phyloP scores from a whole-genome alignment of 257 asterid species.

The Nicotiana sylvestris region DNA sequence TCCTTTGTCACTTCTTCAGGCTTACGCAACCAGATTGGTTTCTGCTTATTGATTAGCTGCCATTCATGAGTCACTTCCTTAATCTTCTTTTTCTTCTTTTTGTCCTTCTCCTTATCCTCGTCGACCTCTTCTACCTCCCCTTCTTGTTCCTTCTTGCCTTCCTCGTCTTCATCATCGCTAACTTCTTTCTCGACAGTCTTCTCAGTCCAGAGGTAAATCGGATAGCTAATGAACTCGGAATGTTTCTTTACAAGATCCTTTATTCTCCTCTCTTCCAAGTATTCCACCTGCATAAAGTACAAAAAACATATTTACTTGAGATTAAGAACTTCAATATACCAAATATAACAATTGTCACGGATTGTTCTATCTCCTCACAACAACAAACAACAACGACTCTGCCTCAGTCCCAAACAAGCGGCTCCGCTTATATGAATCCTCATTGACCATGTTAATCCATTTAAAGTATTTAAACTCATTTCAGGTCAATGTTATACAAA shows the following conservation, averaged over 20 bases:
- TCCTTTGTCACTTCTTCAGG: conserved; percentile 5
- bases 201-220: conserved; percentile 18
- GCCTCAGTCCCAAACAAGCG: too few species aligned
- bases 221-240: conserved; percentile 24
- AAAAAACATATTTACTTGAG: background rate
- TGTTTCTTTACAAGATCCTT: conserved; percentile 17
- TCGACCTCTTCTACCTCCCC: conserved; percentile 8
- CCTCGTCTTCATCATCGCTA: conserved; percentile 10
- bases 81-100: conserved; percentile 10
- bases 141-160: conserved; percentile 9
- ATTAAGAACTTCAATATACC: background rate
- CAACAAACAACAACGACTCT: too few species aligned
- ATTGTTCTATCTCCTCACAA: background rate
- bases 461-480: too few species aligned
- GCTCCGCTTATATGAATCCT: too few species aligned
- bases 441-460: too few species aligned
- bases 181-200: conserved; percentile 16
- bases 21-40: conserved; percentile 8
- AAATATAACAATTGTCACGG: background rate
- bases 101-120: conserved; percentile 7
- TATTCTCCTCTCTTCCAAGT: conserved; percentile 19
- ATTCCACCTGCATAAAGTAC: background rate
- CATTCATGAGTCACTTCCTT: conserved; percentile 18
- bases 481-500: too few species aligned
- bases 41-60: conserved; percentile 10